Conservation (phyloP, 208 protist genomes). For the Herpetomonas tarakana region DNA sequence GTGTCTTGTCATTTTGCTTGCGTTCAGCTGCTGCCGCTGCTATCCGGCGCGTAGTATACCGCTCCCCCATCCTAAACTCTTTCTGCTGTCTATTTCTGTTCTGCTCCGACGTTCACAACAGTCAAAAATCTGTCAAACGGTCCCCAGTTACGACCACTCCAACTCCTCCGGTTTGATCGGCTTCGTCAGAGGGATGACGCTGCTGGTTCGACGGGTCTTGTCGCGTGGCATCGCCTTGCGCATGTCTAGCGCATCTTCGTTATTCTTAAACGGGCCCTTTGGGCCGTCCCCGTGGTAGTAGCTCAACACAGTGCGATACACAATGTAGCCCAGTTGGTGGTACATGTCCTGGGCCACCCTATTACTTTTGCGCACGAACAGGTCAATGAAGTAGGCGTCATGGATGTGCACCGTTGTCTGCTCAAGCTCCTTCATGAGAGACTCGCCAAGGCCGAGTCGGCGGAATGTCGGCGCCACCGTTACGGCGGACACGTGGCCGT, state of each 20-base stretch:
- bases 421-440: slow-evolving; percentile 96
- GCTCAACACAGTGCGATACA: slow-evolving; percentile 93
- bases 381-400: slow-evolving; percentile 99
- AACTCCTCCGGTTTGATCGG: slow-evolving; percentile 83
- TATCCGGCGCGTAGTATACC: too few relatives aligned
- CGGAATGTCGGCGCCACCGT: slow-evolving; percentile 98
- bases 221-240: slow-evolving; percentile 95
- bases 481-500: slow-evolving; percentile 99
- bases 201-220: slow-evolving; percentile 59
- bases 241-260: slow-evolving; percentile 97
- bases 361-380: slow-evolving; percentile 98
- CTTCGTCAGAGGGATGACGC: slow-evolving; percentile 69
- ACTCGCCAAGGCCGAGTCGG: slow-evolving; percentile 92
- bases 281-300: slow-evolving; percentile 82
- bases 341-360: slow-evolving; percentile 98
- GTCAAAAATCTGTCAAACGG: too few relatives aligned
- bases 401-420: slow-evolving; percentile 79
- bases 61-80: too few relatives aligned
- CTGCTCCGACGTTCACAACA: too few relatives aligned
- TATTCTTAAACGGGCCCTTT: slow-evolving; percentile 51
- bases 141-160: too few relatives aligned
- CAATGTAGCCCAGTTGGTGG: slow-evolving; percentile 95
- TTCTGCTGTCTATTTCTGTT: too few relatives aligned
- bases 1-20: too few relatives aligned
- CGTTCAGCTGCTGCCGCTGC: too few relatives aligned